phyloP scores from a whole-genome alignment of 129 eudicot species.

The Solidago caesia region DNA sequence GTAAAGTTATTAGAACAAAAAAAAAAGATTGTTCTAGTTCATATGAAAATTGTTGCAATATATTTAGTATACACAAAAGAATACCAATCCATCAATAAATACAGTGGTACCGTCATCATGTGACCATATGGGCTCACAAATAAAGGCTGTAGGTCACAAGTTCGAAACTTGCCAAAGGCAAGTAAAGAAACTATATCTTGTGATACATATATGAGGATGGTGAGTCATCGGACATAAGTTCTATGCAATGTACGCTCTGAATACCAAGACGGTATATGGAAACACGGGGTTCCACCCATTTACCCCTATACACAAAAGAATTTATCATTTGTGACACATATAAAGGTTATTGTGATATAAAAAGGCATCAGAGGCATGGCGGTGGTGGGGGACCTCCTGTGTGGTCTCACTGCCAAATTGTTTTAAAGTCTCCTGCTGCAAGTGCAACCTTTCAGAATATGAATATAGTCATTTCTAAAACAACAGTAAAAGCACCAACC shows the following conservation, averaged over 20 bases:
- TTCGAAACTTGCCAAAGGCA: too few species aligned
- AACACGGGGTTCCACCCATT: too few species aligned
- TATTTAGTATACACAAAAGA: background rate
- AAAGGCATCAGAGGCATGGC: constrained; percentile 28
- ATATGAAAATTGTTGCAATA: background rate
- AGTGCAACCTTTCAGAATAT: constrained; percentile 31
- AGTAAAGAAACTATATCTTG: too few species aligned
- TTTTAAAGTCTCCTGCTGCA: constrained; percentile 34
- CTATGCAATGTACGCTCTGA: too few species aligned
- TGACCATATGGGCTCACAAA: too few species aligned
- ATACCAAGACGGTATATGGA: too few species aligned
- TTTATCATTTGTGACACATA: background rate
- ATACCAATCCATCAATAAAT: too few species aligned
- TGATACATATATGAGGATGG: too few species aligned
- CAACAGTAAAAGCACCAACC: constrained; percentile 30
- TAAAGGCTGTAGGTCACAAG: too few species aligned
- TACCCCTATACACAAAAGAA: too few species aligned
- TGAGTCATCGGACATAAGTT: too few species aligned
- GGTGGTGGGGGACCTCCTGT: constrained; percentile 32
- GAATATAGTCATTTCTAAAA: constrained; percentile 13
- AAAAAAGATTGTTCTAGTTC: background rate
- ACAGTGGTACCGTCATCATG: too few species aligned
- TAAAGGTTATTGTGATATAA: constrained; percentile 5
- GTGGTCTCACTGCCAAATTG: constrained; percentile 34
- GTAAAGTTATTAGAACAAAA: background rate